Evolutionary conservation across 176 grass and related monocot species (phyloP), one percentile per base, ranked within the genome.

Genomic region (Eragrostis nindensis): DNA sequence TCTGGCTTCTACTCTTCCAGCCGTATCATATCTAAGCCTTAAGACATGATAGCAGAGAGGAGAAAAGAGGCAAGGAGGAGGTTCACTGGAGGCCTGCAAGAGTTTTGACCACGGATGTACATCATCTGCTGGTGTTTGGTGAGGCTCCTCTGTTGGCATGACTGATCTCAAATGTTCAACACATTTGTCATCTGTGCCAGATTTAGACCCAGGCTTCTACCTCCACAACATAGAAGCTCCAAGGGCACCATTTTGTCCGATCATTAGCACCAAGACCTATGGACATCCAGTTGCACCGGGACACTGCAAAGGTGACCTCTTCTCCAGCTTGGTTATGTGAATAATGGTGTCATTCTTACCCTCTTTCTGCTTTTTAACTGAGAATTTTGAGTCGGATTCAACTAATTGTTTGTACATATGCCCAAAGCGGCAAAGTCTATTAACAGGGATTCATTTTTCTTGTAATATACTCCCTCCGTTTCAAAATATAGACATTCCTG

Each of bases 81-180:
- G 62, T 77, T 78, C 71, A 78, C 11, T 53, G 66, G 71, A 78
- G 60, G 43, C 9, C 22, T 73, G 27, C 83, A 85, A 82, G 83
- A 84, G 44, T 82, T 69, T 64, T 80, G 25, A 66, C 77, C 89
- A 50, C 63, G 49, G 36, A 53, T 94, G 70, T 84, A 81, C 60
- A 91, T 89, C 70, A 87, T 85, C 49, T 48, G 71, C 13, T 80
- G 71, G 65, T 91, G 83, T 52, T 62, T 89, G 50, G 5, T 87
- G 26, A 89, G 86, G 46, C 83, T 91, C 73, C 84, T 89, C 6
- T 91, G 92, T 75, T 94, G 71, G 57, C 83, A 82, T 50, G 76
- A 91, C 62, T 90, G 68, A 84, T 13, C 56, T 49, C 24, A 83
- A 83, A 25, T 75, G 49, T 60, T 43, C 44, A 43, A 29, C 29